Base-by-base conservation (phyloP, 2,329 filamentous ascomycete species). In the Calonectria pseudoreteaudii region DNA sequence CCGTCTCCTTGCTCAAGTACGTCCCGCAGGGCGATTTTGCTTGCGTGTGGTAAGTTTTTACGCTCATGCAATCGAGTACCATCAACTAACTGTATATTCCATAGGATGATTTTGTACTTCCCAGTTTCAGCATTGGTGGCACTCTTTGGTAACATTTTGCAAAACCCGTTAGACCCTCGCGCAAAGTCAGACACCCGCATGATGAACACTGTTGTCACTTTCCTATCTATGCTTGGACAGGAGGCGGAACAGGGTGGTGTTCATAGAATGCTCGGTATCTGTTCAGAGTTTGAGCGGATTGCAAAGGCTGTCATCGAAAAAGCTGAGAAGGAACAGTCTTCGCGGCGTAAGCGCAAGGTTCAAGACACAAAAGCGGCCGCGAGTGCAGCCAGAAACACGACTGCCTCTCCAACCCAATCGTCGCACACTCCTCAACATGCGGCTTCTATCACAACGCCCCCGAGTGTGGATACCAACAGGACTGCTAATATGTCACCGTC, bases 221-320 rank as follows among this genome's bases (percentile, higher is more conserved):
- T 98, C 84, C 86, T 99, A 41, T 95, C 94, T 4, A 96, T 95
- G 85, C 89, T 99, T 16, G 94, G 94, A n/a, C 91, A 94, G 44
- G 96, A 98, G 80, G 94, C 96, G 76, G 94, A 95, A 71, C 97
- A 96, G 72, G 94, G 95, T 52, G 96, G 95, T 80, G 95, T 98
- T 7, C 95, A 95, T 82, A 94, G 97, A 65, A 98, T 98, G 95
- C 90, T 98, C 23, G 94, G 93, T 30, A 93, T 98, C 1, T 98
- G 96, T 84, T 92, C 94, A n/a, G 97, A 99, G 81, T 99, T 99
- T 79, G 96, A 98, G 83, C 92, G 97, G 72, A 98, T 99, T 76
- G 95, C 95, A 44, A 95, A 93, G 81, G 92, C 95, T 4, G 95
- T 98, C 11, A 92, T 98, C 58, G 96, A 98, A 73, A 98, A 96